Percentiles rank a stretch among this genome's conserved stretches.
Conservation (phyloP, 176 grass and related monocot genomes). For the Carex littledalei region DNA sequence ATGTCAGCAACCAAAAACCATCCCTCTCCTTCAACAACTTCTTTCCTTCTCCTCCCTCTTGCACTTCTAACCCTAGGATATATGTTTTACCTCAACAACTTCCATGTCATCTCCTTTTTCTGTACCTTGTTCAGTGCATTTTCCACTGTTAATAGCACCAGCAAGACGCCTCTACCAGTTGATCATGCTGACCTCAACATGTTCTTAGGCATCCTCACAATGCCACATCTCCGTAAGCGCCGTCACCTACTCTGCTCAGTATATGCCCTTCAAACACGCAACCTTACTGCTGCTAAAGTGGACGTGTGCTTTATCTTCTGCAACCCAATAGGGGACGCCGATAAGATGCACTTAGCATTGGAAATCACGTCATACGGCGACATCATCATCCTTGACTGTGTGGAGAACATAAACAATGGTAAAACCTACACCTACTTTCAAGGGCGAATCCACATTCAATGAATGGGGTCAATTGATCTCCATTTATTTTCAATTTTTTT, state of each 20-base stretch:
- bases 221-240: slow-evolving; percentile 5
- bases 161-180: background rate
- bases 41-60: slow-evolving; percentile 8
- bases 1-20: background rate
- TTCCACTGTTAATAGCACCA: background rate
- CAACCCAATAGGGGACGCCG: background rate
- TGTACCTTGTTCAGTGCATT: background rate
- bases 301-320: slow-evolving; percentile 34
- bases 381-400: slow-evolving; percentile 57
- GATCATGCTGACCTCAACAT: slow-evolving; percentile 12
- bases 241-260: slow-evolving; percentile 34
- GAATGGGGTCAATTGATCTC: too few relatives aligned
- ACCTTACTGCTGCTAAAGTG: slow-evolving; percentile 8
- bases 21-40: background rate
- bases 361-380: slow-evolving; percentile 40
- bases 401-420: slow-evolving; percentile 56
- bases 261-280: slow-evolving; percentile 13
- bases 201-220: slow-evolving; percentile 37
- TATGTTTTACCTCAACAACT: background rate
- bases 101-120: background rate
- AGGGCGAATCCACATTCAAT: too few relatives aligned
- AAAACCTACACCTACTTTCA: slow-evolving; percentile 61
- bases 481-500: too few relatives aligned
- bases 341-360: slow-evolving; percentile 16
- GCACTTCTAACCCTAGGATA: slow-evolving; percentile 5